Base-by-base conservation (phyloP, 192 early-diverging fungal species). In the Linnemannia schmuckeri region DNA sequence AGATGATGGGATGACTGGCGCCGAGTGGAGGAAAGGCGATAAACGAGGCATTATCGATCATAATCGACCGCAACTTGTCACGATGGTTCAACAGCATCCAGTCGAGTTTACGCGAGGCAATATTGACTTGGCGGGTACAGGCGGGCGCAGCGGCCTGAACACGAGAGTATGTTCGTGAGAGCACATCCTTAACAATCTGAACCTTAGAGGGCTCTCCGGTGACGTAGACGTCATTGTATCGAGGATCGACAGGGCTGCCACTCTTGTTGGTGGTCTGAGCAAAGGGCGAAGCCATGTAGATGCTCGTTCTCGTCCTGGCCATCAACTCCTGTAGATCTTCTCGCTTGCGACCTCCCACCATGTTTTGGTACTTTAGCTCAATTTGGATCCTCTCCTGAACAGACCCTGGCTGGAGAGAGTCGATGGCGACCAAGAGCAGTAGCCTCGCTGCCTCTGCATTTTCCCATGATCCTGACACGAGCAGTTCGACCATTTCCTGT, bases 31-130 rank as follows among this genome's bases (percentile, higher is more conserved):
- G 95, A 44, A 95, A 90, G 57, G 88, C 71, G 57, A 96, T 86
- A 72, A 92, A 90, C 24, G 93, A 89, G 52, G 91, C 95, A 88
- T 96, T 96, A 77, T 96, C 95, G 27, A 79, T 82, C 94, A 95
- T 94, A 63, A 96, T 94, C 41, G 93, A 89, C 13, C 83, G 78
- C 38, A 96, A 70, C 35, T 89, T 82, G 35, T 92, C 90, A 18
- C 89, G 91, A 41, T 90, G 78, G 75, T 90, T 88, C n/a, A 92
- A 70, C 35, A 94, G 73, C 82, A 96, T 89, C 95, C 95, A 96
- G 74, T 96, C 96, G 37, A 96, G 82, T 76, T 96, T 96, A 3
- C 92, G 83, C 6, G 93, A 93, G 12, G 94, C 80, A 68, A 91
- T 89, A 24, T 75, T 87, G 73, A 90, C 80, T 75, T 90, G 82